Evolutionary conservation across 1,284 basidiomycete genomes (phyloP).

Genomic region (Pyrrhoderma noxium): DNA sequence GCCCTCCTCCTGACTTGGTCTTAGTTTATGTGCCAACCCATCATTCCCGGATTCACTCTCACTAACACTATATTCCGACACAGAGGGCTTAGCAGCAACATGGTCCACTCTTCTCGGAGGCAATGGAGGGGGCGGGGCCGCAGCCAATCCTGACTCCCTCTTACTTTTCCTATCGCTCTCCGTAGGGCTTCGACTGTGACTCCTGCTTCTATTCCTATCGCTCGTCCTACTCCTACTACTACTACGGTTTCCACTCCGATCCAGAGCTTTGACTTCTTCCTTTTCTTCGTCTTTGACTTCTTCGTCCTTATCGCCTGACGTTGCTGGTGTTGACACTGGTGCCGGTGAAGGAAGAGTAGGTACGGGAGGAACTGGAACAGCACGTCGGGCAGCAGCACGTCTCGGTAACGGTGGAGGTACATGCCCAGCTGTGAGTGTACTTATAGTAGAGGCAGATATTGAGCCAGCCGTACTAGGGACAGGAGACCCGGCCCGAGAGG

Average conservation of each 20-base stretch:
- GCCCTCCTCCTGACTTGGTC: no score
- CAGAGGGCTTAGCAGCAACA: not conserved
- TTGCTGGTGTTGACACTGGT: not conserved
- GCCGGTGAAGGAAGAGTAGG: not conserved
- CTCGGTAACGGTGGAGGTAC: conserved; percentile 50
- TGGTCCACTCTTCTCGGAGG: not conserved
- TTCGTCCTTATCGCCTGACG: not conserved
- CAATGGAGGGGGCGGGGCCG: not conserved
- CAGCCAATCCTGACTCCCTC: not conserved
- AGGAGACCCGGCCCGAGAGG: conserved; percentile 27
- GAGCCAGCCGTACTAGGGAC: conserved; percentile 16
- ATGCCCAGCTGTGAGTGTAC: no score
- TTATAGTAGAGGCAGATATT: no score
- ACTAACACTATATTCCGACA: conserved; percentile 1
- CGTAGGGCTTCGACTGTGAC: no score
- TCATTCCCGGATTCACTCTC: not conserved
- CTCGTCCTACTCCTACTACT: no score
- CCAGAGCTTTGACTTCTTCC: no score
- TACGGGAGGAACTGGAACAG: conserved; percentile 25
- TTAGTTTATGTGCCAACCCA: not conserved
- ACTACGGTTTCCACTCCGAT: no score
- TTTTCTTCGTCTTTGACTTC: no score
- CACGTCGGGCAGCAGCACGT: conserved; percentile 39
- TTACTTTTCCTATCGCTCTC: not conserved
- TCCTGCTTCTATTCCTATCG: no score